Conservation (phyloP, 1,139 yeast genomes). For the Pneumocystis wakefieldiae region DNA sequence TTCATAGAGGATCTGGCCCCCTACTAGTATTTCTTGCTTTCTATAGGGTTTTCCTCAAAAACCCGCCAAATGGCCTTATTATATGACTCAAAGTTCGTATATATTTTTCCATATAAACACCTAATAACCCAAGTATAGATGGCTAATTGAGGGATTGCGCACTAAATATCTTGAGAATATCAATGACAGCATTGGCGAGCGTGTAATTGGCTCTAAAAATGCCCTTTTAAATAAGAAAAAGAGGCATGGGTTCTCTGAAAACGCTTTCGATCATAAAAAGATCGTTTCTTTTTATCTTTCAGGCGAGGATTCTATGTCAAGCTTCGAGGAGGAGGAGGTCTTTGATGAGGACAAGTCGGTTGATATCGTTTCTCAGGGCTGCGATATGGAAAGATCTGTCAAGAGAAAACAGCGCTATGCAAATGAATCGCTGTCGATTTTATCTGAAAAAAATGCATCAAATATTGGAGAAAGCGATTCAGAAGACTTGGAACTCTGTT, state of each 20-base stretch:
- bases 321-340: not conserved
- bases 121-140: not conserved
- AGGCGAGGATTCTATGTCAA: not conserved
- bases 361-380: not conserved
- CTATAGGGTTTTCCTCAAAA: not conserved
- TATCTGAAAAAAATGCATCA: not conserved
- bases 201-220: slow-evolving; percentile 12
- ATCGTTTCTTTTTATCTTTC: not conserved
- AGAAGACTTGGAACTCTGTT: not conserved
- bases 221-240: slow-evolving; percentile 2
- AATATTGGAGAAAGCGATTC: not conserved
- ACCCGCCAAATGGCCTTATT: not conserved
- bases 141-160: slow-evolving; percentile 12
- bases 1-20: no score
- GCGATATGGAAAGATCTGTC: not conserved
- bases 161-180: slow-evolving; percentile 12
- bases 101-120: not conserved
- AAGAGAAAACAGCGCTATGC: not conserved
- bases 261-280: not conserved
- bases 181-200: slow-evolving; percentile 15
- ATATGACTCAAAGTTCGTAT: slow-evolving; percentile 3
- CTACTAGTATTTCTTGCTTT: no score
- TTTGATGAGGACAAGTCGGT: not conserved
- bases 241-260: not conserved
- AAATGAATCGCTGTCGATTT: not conserved